Evolutionary conservation across 2,329 filamentous ascomycete species (phyloP).

Genomic region (Penicillium digitatum): DNA sequence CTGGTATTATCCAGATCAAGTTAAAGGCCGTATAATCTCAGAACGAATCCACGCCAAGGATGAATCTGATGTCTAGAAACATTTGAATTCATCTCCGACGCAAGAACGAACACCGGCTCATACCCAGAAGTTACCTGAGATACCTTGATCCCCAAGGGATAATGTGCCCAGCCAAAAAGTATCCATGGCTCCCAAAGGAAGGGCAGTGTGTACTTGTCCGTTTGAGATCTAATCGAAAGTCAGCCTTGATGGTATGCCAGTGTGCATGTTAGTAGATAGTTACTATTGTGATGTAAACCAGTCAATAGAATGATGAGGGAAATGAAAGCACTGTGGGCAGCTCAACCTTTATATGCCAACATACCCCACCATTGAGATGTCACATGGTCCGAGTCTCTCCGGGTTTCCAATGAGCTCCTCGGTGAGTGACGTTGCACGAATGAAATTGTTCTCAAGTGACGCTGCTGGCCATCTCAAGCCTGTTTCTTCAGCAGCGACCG

Average conservation of each 20-base stretch:
- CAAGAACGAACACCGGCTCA: constrained; percentile 62
- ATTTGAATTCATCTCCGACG: constrained; percentile 26
- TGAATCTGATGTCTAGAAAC: background rate
- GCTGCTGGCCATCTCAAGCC: background rate
- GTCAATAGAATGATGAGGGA: constrained; percentile 6
- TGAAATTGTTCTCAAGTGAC: constrained; percentile 5
- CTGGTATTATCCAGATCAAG: constrained; percentile 99
- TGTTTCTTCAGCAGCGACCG: constrained; percentile 3
- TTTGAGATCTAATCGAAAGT: constrained; percentile 15
- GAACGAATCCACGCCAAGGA: constrained; percentile 35
- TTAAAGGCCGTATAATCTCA: constrained; percentile 86
- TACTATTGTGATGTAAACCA: constrained; percentile 15
- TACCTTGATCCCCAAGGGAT: constrained; percentile 47
- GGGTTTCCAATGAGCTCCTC: constrained; percentile 12
- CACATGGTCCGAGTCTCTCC: constrained; percentile 20
- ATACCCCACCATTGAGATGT: constrained; percentile 11
- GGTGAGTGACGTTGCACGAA: constrained; percentile 3
- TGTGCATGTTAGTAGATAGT: constrained; percentile 10
- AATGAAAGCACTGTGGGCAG: constrained; percentile 9
- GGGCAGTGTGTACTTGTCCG: constrained; percentile 24
- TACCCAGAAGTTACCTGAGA: constrained; percentile 50
- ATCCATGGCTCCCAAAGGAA: constrained; percentile 36
- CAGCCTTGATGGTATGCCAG: constrained; percentile 7
- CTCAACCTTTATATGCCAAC: constrained; percentile 37
- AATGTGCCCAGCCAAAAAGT: constrained; percentile 39